These are phyloP conservation scores for Lachnellula subtilissima DNA, from an alignment of 2,329 filamentous ascomycete genomes.

Conservation along the genomic window DNA sequence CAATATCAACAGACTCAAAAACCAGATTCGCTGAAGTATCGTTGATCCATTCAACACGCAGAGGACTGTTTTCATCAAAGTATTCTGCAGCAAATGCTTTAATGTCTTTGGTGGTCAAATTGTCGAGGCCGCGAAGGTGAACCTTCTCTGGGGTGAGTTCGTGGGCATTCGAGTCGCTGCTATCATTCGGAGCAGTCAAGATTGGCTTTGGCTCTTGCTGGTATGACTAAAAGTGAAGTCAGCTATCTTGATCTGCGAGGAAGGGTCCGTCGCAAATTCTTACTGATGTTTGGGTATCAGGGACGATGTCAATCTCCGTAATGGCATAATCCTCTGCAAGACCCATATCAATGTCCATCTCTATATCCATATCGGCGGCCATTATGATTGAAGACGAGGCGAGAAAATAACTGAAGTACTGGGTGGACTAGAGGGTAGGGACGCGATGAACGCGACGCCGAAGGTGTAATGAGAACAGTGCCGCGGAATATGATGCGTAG, in stretches of 20 bases:
- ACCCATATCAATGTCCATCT: constrained; percentile 68
- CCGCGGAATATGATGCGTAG: neutral
- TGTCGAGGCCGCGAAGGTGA: constrained; percentile 79
- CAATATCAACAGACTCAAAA: constrained; percentile 54
- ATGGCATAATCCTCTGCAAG: constrained; percentile 36
- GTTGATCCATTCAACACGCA: constrained; percentile 87
- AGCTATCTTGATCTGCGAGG: constrained; percentile 6
- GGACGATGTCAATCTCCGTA: constrained; percentile 20
- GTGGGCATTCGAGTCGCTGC: constrained; percentile 17
- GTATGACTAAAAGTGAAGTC: constrained; percentile 13
- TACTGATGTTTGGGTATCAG: constrained; percentile 9
- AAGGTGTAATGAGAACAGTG: neutral
- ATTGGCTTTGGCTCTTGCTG: constrained; percentile 17
- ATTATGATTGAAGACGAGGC: constrained; percentile 13
- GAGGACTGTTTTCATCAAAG: constrained; percentile 50
- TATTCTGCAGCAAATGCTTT: constrained; percentile 68
- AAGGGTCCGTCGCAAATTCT: neutral
- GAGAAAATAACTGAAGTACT: neutral
- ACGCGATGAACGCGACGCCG: neutral
- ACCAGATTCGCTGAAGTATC: constrained; percentile 85
- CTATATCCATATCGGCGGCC: constrained; percentile 59
- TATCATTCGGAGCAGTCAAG: constrained; percentile 24
- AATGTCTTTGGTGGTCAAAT: constrained; percentile 75
- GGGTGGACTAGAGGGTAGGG: neutral
- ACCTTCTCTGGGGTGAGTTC: constrained; percentile 25